A percentile compares a stretch with the other conserved stretches of the same genome.
Evolutionary conservation across 306 rosid species (phyloP).

Genomic region (Quercus cerris): DNA sequence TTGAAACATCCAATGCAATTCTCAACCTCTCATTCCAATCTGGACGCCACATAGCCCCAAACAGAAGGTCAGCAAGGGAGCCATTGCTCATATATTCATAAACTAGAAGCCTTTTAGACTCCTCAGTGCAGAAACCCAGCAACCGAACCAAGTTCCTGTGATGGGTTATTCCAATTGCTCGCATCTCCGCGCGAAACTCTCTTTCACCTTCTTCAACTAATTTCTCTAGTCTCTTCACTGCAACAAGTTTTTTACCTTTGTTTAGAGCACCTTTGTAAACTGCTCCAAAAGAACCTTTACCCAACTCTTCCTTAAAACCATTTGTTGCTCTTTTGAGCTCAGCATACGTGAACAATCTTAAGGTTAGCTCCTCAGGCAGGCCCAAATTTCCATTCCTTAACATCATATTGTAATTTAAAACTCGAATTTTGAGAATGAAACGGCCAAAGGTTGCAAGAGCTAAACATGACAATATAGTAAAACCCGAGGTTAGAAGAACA

Average conservation of each 20-base stretch:
- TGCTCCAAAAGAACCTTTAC: neutral
- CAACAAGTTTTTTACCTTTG: neutral
- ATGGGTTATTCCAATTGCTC: neutral
- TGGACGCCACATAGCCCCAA: neutral
- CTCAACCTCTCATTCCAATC: neutral
- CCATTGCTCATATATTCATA: constrained; percentile 1
- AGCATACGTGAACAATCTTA: neutral
- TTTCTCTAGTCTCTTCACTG: too few species aligned
- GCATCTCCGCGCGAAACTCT: constrained; percentile 1
- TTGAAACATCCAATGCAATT: constrained; percentile 7
- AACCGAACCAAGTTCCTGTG: constrained; percentile 11
- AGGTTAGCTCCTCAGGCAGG: too few species aligned
- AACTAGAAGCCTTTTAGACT: neutral
- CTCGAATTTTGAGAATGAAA: too few species aligned
- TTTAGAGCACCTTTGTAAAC: neutral
- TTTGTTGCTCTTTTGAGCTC: neutral
- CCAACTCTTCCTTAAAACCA: too few species aligned
- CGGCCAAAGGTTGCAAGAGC: neutral
- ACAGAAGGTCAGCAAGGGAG: constrained; percentile 7
- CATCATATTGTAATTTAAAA: rapidly evolving
- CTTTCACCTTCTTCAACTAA: constrained; percentile 14
- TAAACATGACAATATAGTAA: neutral
- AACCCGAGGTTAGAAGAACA: neutral
- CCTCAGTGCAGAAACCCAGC: constrained; percentile 5
- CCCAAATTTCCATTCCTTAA: too few species aligned